A percentile compares a stretch with the other conserved stretches of the same genome.
phyloP scores from a whole-genome alignment of 2,329 filamentous ascomycete species.

The Coleophoma cylindrospora region DNA sequence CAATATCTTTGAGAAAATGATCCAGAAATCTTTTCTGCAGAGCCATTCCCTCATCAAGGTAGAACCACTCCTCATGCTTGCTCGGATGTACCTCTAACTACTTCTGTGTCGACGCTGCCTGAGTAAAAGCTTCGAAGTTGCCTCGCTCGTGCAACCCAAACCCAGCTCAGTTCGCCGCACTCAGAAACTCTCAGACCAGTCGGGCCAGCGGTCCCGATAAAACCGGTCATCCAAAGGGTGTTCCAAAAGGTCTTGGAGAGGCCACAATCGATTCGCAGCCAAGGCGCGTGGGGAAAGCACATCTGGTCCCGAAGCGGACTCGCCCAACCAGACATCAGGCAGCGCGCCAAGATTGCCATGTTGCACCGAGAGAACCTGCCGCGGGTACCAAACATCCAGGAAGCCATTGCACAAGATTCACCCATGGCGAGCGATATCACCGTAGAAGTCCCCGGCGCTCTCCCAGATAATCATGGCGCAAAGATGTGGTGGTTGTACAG shows the following conservation, averaged over 20 bases:
- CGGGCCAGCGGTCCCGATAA: not conserved
- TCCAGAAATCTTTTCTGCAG: slow-evolving; percentile 37
- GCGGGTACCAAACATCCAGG: not conserved
- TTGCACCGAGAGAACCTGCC: not conserved
- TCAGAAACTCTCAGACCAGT: not conserved
- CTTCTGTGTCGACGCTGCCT: not conserved
- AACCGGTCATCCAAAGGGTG: slow-evolving; percentile 1
- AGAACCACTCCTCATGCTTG: slow-evolving; percentile 38
- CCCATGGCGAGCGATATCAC: not conserved
- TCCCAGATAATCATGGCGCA: slow-evolving; percentile 3
- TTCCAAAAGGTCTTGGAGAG: not conserved
- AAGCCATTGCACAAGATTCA: not conserved
- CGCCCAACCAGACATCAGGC: not conserved
- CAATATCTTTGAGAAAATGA: slow-evolving; percentile 32
- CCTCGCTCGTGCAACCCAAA: slow-evolving; percentile 1
- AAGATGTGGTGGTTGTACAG: slow-evolving; percentile 6
- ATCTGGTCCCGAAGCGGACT: not conserved
- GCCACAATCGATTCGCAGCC: not conserved
- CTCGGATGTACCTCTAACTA: slow-evolving; percentile 6
- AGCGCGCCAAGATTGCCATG: not conserved
- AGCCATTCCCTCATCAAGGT: slow-evolving; percentile 27
- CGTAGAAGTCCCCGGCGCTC: slow-evolving; percentile 1
- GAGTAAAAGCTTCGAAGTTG: not conserved
- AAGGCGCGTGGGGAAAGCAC: not conserved
- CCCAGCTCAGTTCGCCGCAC: not conserved